These are phyloP conservation scores for Coniosporium tulheliwenetii DNA, from an alignment of 2,329 filamentous ascomycete species.

Conservation along the genomic window DNA sequence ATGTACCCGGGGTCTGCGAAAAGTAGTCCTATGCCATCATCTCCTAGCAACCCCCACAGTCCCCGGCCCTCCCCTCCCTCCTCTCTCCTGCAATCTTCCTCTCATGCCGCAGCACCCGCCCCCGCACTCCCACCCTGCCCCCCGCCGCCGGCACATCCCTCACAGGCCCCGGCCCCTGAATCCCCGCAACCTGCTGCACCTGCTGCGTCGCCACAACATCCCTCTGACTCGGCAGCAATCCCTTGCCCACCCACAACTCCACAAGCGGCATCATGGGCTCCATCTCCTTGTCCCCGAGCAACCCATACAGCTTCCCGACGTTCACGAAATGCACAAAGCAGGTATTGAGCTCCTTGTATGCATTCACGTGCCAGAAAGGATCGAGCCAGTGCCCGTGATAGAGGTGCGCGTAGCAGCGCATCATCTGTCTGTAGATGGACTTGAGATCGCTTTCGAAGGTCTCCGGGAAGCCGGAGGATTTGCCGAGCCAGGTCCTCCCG, in stretches of 20 bases:
- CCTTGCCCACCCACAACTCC: constrained; percentile 80
- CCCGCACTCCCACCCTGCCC: too few species aligned
- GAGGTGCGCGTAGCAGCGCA: constrained; percentile 37
- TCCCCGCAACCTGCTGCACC: too few species aligned
- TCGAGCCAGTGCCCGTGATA: constrained; percentile 36
- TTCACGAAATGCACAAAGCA: constrained; percentile 39
- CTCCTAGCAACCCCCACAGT: too few species aligned
- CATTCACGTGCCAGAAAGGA: constrained; percentile 31
- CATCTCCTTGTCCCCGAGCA: constrained; percentile 77
- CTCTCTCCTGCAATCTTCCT: too few species aligned
- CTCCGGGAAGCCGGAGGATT: constrained; percentile 56
- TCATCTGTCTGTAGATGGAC: constrained; percentile 40
- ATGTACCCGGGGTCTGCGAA: too few species aligned
- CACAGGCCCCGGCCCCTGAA: too few species aligned
- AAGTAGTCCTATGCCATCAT: too few species aligned
- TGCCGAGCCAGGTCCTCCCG: constrained; percentile 70
- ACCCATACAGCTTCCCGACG: constrained; percentile 56
- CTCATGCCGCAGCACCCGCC: too few species aligned
- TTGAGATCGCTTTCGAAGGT: constrained; percentile 60
- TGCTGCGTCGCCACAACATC: too few species aligned
- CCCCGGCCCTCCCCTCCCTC: too few species aligned
- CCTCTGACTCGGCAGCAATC: constrained; percentile 49
- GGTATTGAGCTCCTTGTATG: constrained; percentile 35
- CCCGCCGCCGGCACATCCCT: too few species aligned
- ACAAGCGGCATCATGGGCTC: constrained; percentile 94